Evolutionary conservation across 176 grass and related monocot species (phyloP).

Genomic region (Musa troglodytarum): DNA sequence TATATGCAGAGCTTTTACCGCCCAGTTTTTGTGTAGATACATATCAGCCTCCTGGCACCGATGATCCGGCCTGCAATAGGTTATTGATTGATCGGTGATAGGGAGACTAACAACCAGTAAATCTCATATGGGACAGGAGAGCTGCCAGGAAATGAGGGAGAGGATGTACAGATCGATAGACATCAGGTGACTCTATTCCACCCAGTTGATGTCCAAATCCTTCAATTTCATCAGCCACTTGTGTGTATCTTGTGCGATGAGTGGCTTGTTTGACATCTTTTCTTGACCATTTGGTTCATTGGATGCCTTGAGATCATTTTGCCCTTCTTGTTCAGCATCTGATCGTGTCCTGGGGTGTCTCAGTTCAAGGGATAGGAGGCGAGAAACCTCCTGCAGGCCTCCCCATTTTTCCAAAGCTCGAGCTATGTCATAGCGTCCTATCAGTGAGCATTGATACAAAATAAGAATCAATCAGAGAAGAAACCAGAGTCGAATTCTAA

Average conservation of each 20-base stretch:
- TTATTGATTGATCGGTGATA: neutral
- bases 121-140: neutral
- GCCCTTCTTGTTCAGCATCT: conserved; percentile 25
- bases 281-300: conserved; percentile 4
- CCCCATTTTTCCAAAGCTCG: conserved; percentile 94
- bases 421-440: conserved; percentile 87
- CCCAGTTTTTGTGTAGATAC: neutral
- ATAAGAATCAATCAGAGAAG: neutral
- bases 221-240: conserved; percentile 71
- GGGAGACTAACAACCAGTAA: neutral
- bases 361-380: conserved; percentile 61
- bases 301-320: conserved; percentile 21
- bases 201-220: conserved; percentile 71
- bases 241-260: conserved; percentile 28
- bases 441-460: neutral
- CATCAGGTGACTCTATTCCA: conserved; percentile 22
- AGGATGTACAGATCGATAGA: neutral
- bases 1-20: neutral
- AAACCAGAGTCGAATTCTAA: neutral
- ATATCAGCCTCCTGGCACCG: neutral
- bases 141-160: neutral
- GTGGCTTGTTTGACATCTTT: conserved; percentile 29
- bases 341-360: conserved; percentile 40
- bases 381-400: conserved; percentile 79
- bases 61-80: neutral